These are phyloP conservation scores for Graphilbum fragrans DNA, from an alignment of 2,329 filamentous ascomycete genomes.

Conservation along the genomic window DNA sequence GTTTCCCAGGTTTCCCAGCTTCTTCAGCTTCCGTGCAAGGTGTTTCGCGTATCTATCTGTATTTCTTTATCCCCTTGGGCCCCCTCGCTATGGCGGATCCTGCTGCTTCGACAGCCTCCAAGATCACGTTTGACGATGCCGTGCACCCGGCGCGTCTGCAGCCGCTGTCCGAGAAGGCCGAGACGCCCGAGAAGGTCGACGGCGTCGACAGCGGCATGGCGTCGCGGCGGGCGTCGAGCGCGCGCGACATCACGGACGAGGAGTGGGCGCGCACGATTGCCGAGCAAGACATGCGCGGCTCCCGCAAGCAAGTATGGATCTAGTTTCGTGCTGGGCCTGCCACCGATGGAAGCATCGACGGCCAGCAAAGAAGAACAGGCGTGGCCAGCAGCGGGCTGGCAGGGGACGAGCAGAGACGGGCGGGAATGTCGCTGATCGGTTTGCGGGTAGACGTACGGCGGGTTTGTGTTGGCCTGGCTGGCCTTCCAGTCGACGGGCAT, in stretches of 20 bases:
- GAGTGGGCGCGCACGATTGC: constrained; percentile 10
- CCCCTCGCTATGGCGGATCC: no score
- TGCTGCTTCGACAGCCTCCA: background rate
- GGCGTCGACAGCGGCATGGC: background rate
- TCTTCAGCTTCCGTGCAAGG: no score
- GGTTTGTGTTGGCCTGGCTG: constrained; percentile 25
- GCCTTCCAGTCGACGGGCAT: constrained; percentile 55
- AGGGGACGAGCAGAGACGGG: background rate
- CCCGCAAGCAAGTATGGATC: constrained; percentile 11
- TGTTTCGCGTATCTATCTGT: no score
- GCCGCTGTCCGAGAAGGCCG: no score
- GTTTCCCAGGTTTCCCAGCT: no score
- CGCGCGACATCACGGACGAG: constrained; percentile 7
- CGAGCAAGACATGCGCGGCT: constrained; percentile 5
- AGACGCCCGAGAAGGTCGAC: background rate
- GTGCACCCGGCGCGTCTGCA: constrained; percentile 2
- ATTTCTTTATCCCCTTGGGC: background rate
- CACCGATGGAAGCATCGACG: background rate
- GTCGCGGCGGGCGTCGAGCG: background rate
- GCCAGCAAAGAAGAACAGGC: background rate
- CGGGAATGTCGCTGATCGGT: constrained; percentile 5
- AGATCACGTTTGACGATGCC: constrained; percentile 3
- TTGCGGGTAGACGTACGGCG: constrained; percentile 11
- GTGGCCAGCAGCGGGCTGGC: background rate
- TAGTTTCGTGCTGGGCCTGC: no score